A percentile compares a stretch with the other conserved stretches of the same genome.
Evolutionary conservation across 2,329 filamentous ascomycete species (phyloP).

Genomic region (Trematosphaeria pertusa): DNA sequence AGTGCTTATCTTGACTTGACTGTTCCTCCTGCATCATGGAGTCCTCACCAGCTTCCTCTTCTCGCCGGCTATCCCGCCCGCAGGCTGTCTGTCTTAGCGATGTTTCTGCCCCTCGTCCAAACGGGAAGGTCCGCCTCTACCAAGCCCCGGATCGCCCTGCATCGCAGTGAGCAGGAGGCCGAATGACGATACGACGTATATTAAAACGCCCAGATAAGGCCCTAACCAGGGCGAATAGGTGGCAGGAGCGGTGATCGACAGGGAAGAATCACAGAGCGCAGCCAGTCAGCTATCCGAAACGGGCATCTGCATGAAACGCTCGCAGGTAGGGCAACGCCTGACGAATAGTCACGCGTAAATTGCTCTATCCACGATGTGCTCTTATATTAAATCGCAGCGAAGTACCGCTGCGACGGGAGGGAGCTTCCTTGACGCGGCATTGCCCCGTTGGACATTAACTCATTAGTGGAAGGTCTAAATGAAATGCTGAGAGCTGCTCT

Average conservation of each 20-base stretch:
- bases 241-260: conserved; percentile 19
- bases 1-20: conserved; percentile 4
- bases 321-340: conserved; percentile 9
- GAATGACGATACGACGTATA: conserved; percentile 2
- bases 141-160: conserved; percentile 7
- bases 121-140: conserved; percentile 20
- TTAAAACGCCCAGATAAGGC: conserved; percentile 20
- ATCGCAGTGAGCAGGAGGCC: conserved; percentile 6
- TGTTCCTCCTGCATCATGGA: background rate
- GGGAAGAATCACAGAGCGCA: conserved; percentile 13
- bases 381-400: conserved; percentile 34
- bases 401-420: conserved; percentile 19
- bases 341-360: conserved; percentile 23
- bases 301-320: conserved; percentile 22
- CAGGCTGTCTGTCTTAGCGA: conserved; percentile 10
- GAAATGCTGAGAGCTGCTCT: conserved; percentile 6
- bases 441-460: conserved; percentile 30
- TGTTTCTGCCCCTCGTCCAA: conserved; percentile 16
- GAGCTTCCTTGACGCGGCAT: conserved; percentile 32
- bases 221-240: conserved; percentile 8
- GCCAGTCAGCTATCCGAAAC: conserved; percentile 18
- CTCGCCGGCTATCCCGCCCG: conserved; percentile 2
- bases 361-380: background rate
- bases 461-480: conserved; percentile 37
- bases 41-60: conserved; percentile 10